phyloP scores from a whole-genome alignment of 2,329 filamentous ascomycete species.

The Apiospora rasikravindrae region DNA sequence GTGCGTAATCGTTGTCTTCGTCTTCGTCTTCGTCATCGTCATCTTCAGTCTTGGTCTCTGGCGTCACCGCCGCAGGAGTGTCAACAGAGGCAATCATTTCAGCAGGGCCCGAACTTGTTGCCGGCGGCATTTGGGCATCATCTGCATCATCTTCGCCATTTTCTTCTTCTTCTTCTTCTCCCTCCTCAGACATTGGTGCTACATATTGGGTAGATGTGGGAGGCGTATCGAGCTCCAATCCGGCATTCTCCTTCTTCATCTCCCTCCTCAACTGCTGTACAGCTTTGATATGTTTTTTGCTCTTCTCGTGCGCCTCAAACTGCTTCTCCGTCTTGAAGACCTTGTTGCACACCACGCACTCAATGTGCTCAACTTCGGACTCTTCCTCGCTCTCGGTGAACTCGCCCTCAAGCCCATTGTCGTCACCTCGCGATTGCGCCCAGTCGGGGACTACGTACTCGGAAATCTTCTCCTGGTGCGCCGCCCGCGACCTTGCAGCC shows the following conservation, averaged over 20 bases:
- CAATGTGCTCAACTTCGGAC: constrained; percentile 64
- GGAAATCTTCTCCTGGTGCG: constrained; percentile 75
- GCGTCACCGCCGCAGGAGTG: not conserved
- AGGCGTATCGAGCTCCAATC: constrained; percentile 44
- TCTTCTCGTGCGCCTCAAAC: constrained; percentile 89
- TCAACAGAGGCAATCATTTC: not conserved
- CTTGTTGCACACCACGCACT: constrained; percentile 80
- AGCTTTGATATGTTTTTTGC: constrained; percentile 93
- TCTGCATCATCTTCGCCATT: not conserved
- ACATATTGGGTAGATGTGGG: constrained; percentile 14
- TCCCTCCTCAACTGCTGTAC: constrained; percentile 79
- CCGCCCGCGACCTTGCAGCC: constrained; percentile 80
- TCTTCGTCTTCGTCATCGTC: constrained; percentile 39
- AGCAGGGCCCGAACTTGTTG: not conserved
- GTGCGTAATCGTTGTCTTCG: constrained; percentile 56
- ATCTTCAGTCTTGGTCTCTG: constrained; percentile 25
- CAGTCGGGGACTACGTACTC: constrained; percentile 73
- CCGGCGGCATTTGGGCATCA: not conserved
- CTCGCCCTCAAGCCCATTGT: constrained; percentile 49
- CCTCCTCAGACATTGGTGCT: constrained; percentile 20
- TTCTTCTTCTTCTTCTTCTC: constrained; percentile 18
- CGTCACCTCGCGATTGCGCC: constrained; percentile 67
- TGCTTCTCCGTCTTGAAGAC: constrained; percentile 91
- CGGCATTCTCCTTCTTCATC: constrained; percentile 80
- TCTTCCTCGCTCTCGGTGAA: constrained; percentile 68